Percentiles rank a stretch among this genome's conserved stretches.
phyloP scores from a whole-genome alignment of 441 rosid genomes.

The Populus hybrid region DNA sequence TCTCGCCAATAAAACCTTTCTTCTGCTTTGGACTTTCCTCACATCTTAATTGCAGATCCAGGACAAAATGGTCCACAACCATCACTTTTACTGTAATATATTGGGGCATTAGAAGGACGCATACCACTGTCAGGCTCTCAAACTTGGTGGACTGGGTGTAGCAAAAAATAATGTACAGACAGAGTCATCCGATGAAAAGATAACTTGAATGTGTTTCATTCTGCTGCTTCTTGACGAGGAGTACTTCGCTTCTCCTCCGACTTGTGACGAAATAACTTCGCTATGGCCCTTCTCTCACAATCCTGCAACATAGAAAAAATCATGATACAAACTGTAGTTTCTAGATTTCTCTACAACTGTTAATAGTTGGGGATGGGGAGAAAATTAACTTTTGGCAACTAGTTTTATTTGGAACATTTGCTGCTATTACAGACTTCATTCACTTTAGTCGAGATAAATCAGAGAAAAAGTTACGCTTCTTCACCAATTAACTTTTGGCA shows the following conservation, averaged over 20 bases:
- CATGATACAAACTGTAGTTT: not conserved
- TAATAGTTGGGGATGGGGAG: not conserved
- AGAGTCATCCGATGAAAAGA: constrained; percentile 6
- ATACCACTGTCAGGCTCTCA: constrained; percentile 17
- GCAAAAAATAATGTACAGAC: constrained; percentile 28
- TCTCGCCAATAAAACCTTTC: not conserved
- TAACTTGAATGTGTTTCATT: constrained; percentile 24
- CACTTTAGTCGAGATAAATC: not conserved
- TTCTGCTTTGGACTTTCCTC: constrained; percentile 3
- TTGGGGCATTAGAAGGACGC: not conserved
- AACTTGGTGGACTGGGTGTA: not conserved
- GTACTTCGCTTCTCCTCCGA: constrained; percentile 64
- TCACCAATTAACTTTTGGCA: constrained; percentile 77
- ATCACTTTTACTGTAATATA: constrained; percentile 10
- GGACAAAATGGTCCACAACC: not conserved
- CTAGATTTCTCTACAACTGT: not conserved
- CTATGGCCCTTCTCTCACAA: constrained; percentile 85
- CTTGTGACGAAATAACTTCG: constrained; percentile 81
- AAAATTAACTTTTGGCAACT: not conserved
- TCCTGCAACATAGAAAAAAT: constrained; percentile 50
- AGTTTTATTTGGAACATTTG: not conserved
- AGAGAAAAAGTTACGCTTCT: not conserved
- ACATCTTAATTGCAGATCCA: not conserved
- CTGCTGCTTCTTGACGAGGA: constrained; percentile 40
- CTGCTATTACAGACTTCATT: not conserved